Evolutionary conservation across 73 alveolate species (phyloP), one percentile per base, ranked within the genome.

Genomic region (Tetrahymena thermophila): DNA sequence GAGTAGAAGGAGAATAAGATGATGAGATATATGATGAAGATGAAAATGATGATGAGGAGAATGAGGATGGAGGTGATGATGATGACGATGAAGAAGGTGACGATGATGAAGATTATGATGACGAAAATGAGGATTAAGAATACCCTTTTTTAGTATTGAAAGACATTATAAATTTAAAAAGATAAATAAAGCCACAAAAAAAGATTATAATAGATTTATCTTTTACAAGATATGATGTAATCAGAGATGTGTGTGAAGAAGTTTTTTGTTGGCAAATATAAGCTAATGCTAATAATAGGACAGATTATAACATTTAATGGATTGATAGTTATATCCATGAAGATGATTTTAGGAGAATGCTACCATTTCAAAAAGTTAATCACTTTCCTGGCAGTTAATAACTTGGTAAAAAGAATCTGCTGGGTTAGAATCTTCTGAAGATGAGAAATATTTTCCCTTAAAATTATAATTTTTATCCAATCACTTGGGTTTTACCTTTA

Each of bases 401-500:
- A 34, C 55, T 97, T 85, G 98, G 97, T 31, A 21, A 96, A 84
- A 97, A 97, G 94, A 96, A 94, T 85, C 37, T 94, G 43, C 84
- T 97, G 23, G 97, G 96, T 5, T 96, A 93, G 58, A 85, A 96
- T 94, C 96, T 97, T 35, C 35, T 56, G 21, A 94, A 96, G 85
- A 96, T 97, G 97, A 94, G 95, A 28, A 95, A 94, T 35, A 17
- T 96, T 19, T 94, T 85, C 85, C 97, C 97, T 34, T 43, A 94
- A 83, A 96, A 96, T 35, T 97, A 96, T 43, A 89, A 94, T 40
- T 96, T 95, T 40, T 96, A 93, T 84, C 98, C 98, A 25, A 25
- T 71, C 34, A 97, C 98, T 57, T 97, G 98, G 98, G 43, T 97
- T 57, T n/a, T 97, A 35, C 98, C 98, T 10, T 83, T 96, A 14